Evolutionary conservation across 2,329 filamentous ascomycete genomes (phyloP), one percentile per base, ranked within the genome.

Genomic region (Metarhizium brunneum): DNA sequence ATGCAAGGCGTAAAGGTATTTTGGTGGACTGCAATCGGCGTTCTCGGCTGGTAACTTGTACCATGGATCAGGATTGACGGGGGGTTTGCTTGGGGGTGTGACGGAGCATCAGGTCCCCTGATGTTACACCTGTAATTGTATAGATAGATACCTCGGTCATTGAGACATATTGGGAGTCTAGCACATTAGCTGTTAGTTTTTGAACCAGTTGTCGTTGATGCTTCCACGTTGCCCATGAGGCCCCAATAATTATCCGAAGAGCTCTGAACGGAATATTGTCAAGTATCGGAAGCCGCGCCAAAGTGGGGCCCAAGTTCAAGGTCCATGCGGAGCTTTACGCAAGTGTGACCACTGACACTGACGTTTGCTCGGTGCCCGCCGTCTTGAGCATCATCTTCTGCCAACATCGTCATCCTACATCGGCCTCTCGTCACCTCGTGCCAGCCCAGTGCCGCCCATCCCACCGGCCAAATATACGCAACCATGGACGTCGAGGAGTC

Each of bases 401-500:
- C 47, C 53, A 38, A 20, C 43, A 38, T 54, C 29, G 42, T 47
- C 35, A 47, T 53, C 45, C 14, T 40, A 47, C 50, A 43, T 35
- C 18, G n/a, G 32, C 32, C 30, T 14, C 43, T 20, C 14, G 30
- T 55, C 45, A 48, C 29, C 43, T 20, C 42, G 36, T 48, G 38
- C 25, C 45, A 48, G 20, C 13, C 25, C 35, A 47, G 32, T 51
- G 32, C 45, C 45, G 36, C 45, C 35, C 18, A 42, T 50, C 35
- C 25, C 49, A 58, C 30, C 36, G 51, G 40, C 54, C 36, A 53
- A 14, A 50, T 40, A 35, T 56, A 40, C 54, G 52, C 59, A 63
- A 57, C 61, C 56, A 79, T 79, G 76, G 76, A 79, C 61, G 71
- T 78, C 59, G 75, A 77, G 66, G 75, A 80, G 63, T 78, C 77